phyloP scores from a whole-genome alignment of 352 stramenopile genomes.

The Phytophthora tentaculata region DNA sequence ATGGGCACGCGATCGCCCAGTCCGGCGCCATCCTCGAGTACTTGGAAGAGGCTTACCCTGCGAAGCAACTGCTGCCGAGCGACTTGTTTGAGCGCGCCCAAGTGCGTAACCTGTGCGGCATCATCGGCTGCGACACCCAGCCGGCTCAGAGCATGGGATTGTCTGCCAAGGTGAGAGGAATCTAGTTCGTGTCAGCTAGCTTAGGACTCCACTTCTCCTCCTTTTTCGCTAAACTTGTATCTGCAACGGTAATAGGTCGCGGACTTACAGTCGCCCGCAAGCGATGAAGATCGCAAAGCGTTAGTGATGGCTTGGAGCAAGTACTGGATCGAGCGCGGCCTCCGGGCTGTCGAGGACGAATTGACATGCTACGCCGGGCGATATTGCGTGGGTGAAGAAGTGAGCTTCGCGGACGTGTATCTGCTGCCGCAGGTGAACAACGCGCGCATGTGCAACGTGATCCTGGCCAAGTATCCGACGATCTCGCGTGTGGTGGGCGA shows the following conservation, averaged over 20 bases:
- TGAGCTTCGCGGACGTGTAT: constrained; percentile 91
- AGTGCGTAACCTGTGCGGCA: constrained; percentile 84
- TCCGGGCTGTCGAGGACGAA: constrained; percentile 77
- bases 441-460: constrained; percentile 80
- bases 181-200: constrained; percentile 20
- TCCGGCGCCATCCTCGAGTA: constrained; percentile 94
- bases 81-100: constrained; percentile 72
- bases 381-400: constrained; percentile 76
- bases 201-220: constrained; percentile 1
- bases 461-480: constrained; percentile 83
- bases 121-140: constrained; percentile 92
- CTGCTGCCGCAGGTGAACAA: constrained; percentile 93
- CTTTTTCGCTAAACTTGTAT: constrained; percentile 12
- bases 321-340: constrained; percentile 79
- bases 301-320: constrained; percentile 52
- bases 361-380: constrained; percentile 47
- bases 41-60: constrained; percentile 85
- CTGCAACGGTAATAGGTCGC: constrained; percentile 22
- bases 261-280: constrained; percentile 44
- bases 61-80: constrained; percentile 72
- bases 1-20: constrained; percentile 76
- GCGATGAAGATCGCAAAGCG: constrained; percentile 43
- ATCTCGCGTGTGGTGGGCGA: constrained; percentile 76
- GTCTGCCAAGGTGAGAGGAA: constrained; percentile 45
- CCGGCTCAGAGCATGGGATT: constrained; percentile 90